Base-by-base conservation (phyloP, 805 yeast genomes). In the Wickerhamomyces bisporus region DNA sequence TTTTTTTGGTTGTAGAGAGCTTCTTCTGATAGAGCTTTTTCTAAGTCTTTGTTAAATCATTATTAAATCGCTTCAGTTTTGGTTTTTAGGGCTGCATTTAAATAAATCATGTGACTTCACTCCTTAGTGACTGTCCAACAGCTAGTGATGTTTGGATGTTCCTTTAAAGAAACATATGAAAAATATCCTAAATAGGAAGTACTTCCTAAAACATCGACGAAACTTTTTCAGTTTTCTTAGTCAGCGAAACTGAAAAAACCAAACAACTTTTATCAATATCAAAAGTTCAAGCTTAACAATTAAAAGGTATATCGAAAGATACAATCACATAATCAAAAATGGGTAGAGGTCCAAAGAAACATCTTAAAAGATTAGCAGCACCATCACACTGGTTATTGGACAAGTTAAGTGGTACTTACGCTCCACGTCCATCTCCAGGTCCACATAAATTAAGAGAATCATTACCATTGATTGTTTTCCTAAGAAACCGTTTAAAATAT, bases 321-420 rank as follows among this genome's bases (percentile, higher is more conserved):
- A 25, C 17, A 29, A 30, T 16, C 26, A 11, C 32, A 11, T 19
- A 32, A 27, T 32, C 21, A 15, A 39, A 38, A 42, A 47, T 47
- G 51, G 51, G 49, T 47, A 47, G 51, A 47, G 51, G 51, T 45
- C 51, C 49, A 35, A 35, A 18, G 28, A 28, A 36, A 32, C 29
- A 29, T 73, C 83, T 89, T 73, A 89, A 91, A 83, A 88, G 98
- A 84, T 84, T 91, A 75, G 96, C 98, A 72, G 98, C 98, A 71
- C 99, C 99, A 81, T 84, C 89, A 79, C 98, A 93, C 84, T 93
- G 98, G 98, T 86, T 93, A 94, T 86, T 93, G 79, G 98, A 94
- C 94, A 93, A 93, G 79, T 80, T 93, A 77, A 86, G 97, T 68
- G 99, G 99, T 71, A 79, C 86, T 66, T 93, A 93, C 72, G 98